Evolutionary conservation across 2,329 filamentous ascomycete species (phyloP), one percentile per base, ranked within the genome.

Genomic region (Botryotinia narcissicola): DNA sequence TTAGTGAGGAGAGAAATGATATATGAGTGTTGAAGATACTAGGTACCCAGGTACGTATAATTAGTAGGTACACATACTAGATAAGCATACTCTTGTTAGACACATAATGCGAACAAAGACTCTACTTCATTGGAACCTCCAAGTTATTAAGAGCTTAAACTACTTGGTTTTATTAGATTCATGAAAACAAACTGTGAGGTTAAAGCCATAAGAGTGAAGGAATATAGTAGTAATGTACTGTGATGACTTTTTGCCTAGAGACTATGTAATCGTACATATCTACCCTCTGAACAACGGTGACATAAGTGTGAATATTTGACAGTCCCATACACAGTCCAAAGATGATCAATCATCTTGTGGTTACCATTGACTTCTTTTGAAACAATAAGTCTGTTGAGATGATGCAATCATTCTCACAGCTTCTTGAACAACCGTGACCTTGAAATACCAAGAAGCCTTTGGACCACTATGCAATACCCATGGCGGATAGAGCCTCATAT

Each of bases 391-490:
- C 4, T 57, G 51, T 57, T 29, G 51, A 18, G 5, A 57, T 9
- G 7, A 29, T 8, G 16, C 16, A 18, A 57, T 57, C 7, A 18
- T 32, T 18, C n/a, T 57, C n/a, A 18, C 3, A 29, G 51, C 51
- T 57, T 29, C 16, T 57, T 29, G n/a, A 57, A 44, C 9, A n/a
- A 40, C 25, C 35, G 29, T 22, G n/a, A 57, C 32, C n/a, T 4
- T 57, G 22, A 9, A 35, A 25, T 22, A 10, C 32, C 16, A 16
- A 57, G 10, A 16, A 62, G 35, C 60, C 16, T 7, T 37, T 62
- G 18, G 4, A 32, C 22, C 16, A 35, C 67, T 51, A 74, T 32
- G 70, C 59, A 72, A 76, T 74, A 18, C 76, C 75, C 63, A 75
- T 72, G 6, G 32, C 42, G 25, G 67, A 59, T 25, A 75, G 67